phyloP scores from a whole-genome alignment of 768 basidiomycete species.

The Tulasnella sp. region DNA sequence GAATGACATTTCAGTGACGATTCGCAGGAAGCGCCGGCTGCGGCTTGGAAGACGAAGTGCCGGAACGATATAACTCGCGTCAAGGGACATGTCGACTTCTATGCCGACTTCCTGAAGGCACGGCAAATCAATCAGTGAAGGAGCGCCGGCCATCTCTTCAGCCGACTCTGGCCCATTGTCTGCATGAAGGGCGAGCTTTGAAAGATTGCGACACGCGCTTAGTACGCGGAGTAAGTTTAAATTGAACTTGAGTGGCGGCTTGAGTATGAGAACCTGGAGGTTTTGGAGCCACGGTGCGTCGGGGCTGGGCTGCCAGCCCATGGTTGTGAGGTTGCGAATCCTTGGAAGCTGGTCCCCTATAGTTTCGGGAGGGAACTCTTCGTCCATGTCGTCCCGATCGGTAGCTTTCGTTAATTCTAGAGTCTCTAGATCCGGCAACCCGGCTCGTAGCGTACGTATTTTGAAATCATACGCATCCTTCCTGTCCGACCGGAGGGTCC shows the following conservation, averaged over 20 bases:
- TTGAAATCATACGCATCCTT: not conserved
- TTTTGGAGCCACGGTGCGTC: not conserved
- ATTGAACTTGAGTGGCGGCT: not conserved
- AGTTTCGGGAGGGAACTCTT: not conserved
- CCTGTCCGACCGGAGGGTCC: not conserved
- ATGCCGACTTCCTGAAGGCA: not conserved
- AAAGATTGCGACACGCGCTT: not conserved
- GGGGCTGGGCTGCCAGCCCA: not conserved
- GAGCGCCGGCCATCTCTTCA: not conserved
- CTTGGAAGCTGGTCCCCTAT: too few species aligned
- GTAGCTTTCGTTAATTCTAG: not conserved
- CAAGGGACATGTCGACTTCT: not conserved
- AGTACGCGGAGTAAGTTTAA: not conserved
- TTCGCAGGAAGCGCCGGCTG: not conserved
- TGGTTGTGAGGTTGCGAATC: not conserved
- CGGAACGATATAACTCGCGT: not conserved
- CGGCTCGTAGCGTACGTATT: not conserved
- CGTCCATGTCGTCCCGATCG: not conserved
- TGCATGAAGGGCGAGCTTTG: not conserved
- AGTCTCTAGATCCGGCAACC: not conserved
- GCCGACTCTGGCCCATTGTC: not conserved
- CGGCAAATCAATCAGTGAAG: not conserved
- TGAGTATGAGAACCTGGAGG: not conserved
- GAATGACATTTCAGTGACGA: not conserved
- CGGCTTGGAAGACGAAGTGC: not conserved